Percentiles rank a stretch among this genome's conserved stretches.
phyloP scores from a whole-genome alignment of 192 early-diverging fungal species.

The Coemansia sp. region DNA sequence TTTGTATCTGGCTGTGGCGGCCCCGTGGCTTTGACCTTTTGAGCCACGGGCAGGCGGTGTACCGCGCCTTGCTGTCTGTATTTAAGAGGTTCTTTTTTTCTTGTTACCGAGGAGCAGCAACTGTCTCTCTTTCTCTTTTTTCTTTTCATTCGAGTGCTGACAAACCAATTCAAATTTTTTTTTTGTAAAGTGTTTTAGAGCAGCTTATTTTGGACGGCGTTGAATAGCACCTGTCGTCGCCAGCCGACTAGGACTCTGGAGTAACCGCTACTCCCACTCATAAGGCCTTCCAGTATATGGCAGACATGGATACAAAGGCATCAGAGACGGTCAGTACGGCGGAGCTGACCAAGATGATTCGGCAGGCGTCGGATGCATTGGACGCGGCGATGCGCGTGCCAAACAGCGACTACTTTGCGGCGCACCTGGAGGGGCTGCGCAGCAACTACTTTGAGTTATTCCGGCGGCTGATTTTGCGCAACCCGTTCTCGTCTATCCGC shows the following conservation, averaged over 20 bases:
- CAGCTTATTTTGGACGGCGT: not conserved
- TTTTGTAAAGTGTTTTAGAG: not conserved
- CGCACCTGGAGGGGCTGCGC: slow-evolving; percentile 39
- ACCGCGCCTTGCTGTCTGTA: not conserved
- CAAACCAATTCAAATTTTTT: not conserved
- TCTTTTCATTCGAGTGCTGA: not conserved
- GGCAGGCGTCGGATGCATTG: slow-evolving; percentile 30
- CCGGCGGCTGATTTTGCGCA: slow-evolving; percentile 45
- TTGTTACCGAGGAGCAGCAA: not conserved
- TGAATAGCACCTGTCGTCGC: not conserved
- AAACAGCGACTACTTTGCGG: slow-evolving; percentile 33
- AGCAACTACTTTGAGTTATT: slow-evolving; percentile 44
- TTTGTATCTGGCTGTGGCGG: slow-evolving; percentile 8
- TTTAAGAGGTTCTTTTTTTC: not conserved
- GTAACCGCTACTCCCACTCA: not conserved
- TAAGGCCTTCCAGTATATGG: not conserved
- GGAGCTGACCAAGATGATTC: slow-evolving; percentile 48
- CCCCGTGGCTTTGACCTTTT: slow-evolving; percentile 4
- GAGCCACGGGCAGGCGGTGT: not conserved
- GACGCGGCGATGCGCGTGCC: slow-evolving; percentile 26
- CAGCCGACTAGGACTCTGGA: not conserved
- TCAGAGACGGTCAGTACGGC: slow-evolving; percentile 34
- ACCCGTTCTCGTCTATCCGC: slow-evolving; percentile 48
- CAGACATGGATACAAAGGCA: slow-evolving; percentile 11
- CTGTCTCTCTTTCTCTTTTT: not conserved